A percentile compares a stretch with the other conserved stretches of the same genome.
These are phyloP conservation scores for Aspergillus sparsus DNA, from an alignment of 495 filamentous ascomycete species.

Conservation along the genomic window DNA sequence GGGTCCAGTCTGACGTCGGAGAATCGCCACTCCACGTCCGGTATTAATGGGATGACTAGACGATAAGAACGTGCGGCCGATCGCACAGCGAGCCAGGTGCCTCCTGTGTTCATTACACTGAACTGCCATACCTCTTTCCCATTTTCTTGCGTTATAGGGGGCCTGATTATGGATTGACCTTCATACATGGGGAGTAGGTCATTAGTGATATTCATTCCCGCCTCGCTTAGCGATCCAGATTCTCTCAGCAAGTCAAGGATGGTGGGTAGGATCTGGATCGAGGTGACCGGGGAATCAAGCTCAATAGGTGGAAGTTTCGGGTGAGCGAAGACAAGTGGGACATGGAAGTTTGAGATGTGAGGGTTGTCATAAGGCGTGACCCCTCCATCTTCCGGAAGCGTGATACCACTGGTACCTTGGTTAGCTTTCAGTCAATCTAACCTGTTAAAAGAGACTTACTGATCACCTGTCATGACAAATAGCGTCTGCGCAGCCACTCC, in stretches of 20 bases:
- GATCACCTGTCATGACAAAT: slow-evolving; percentile 46
- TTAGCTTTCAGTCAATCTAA: neutral
- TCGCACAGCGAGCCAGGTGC: slow-evolving; percentile 37
- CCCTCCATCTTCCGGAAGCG: slow-evolving; percentile 36
- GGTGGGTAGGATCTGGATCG: slow-evolving; percentile 42
- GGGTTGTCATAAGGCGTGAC: slow-evolving; percentile 39
- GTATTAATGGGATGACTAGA: slow-evolving; percentile 40
- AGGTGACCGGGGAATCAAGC: slow-evolving; percentile 33
- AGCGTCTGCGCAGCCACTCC: slow-evolving; percentile 45
- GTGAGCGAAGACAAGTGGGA: slow-evolving; percentile 43
- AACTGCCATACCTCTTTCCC: slow-evolving; percentile 41
- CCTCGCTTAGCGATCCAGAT: slow-evolving; percentile 34
- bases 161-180: slow-evolving; percentile 44
- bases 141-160: slow-evolving; percentile 22
- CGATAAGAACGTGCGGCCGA: slow-evolving; percentile 37
- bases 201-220: slow-evolving; percentile 25
- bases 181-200: slow-evolving; percentile 42
- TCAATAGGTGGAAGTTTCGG: slow-evolving; percentile 40
- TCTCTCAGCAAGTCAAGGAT: slow-evolving; percentile 45
- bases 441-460: slow-evolving; percentile 13
- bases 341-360: slow-evolving; percentile 42
- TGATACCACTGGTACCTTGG: slow-evolving; percentile 20
- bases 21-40: slow-evolving; percentile 37
- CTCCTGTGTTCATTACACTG: slow-evolving; percentile 44
- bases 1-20: slow-evolving; percentile 35